Conservation (phyloP, 805 yeast genomes). For the Ogataea ramenticola region DNA sequence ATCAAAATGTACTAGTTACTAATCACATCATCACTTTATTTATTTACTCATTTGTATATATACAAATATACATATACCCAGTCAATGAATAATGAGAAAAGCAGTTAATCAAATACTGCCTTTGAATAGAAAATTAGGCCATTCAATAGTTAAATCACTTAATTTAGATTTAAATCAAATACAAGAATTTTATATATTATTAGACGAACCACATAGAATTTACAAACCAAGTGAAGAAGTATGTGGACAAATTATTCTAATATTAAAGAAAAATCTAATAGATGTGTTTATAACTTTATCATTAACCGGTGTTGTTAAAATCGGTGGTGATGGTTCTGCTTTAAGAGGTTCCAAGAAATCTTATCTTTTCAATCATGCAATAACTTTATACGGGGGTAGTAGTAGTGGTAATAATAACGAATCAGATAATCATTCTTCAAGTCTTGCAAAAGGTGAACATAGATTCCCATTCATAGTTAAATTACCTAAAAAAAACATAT, state of each 20-base stretch:
- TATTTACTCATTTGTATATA: too few species aligned
- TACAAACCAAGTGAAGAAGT: slow-evolving; percentile 80
- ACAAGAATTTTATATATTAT: slow-evolving; percentile 59
- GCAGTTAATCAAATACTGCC: slow-evolving; percentile 43
- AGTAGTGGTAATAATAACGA: background rate
- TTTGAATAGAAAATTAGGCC: slow-evolving; percentile 13
- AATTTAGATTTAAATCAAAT: slow-evolving; percentile 35
- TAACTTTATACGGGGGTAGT: slow-evolving; percentile 44
- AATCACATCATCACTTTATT: too few species aligned
- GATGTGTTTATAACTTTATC: slow-evolving; percentile 48
- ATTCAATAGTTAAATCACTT: slow-evolving; percentile 12
- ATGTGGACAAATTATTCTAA: slow-evolving; percentile 53
- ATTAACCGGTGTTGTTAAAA: slow-evolving; percentile 49
- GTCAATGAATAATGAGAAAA: slow-evolving; percentile 32
- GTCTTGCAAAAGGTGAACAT: slow-evolving; percentile 77
- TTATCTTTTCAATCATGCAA: slow-evolving; percentile 50
- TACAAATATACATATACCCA: too few species aligned
- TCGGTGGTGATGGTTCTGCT: slow-evolving; percentile 46
- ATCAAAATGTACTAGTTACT: too few species aligned
- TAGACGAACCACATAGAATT: slow-evolving; percentile 68
- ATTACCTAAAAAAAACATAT: slow-evolving; percentile 67
- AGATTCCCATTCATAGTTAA: slow-evolving; percentile 79
- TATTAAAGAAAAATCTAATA: slow-evolving; percentile 46
- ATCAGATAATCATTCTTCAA: slow-evolving; percentile 23
- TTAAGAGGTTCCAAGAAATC: slow-evolving; percentile 42